Base-by-base conservation (phyloP, 768 basidiomycete genomes). In the Gelatoporia subvermispora region DNA sequence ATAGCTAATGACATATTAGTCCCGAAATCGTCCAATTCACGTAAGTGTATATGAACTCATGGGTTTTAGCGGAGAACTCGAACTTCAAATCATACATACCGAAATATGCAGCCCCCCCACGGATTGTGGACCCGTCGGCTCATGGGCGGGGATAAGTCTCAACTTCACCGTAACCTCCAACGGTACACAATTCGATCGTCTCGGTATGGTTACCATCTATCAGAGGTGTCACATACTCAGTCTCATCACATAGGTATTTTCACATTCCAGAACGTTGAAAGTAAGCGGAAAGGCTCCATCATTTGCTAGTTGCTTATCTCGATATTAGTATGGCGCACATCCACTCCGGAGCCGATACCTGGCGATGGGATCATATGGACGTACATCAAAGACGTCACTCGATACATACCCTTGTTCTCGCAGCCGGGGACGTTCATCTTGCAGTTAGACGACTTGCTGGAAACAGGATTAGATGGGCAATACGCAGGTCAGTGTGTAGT, bases 111-210 rank as follows among this genome's bases (percentile, higher is more conserved):
- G 85, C 20, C 88, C 88, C 21, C 85, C 87, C 0, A 77, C 77
- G 10, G 77, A 83, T 56, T 90, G 88, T 62, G 87, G 88, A 15
- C 61, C 71, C 3, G 68, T 75, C 18, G 85, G 88, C 1, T 78
- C 82, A 4, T 90, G 88, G 88, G 77, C 84, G 7, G 86, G 78
- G 0, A 73, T 90, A 25, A 84, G 79, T 8, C 68, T 89, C 31
- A 88, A 88, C 61, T 81, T 88, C 55, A 88, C 88, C 0, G 84
- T 84, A n/a, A 84, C 85, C 3, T 82, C 79, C 48, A 89, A 87
- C 46, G 88, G 88, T 38, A 85, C 83, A 8, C 85, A 88, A 60
- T 88, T 77, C 50, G 85, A 87, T 59, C 77, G 86, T 24, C 34
- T 58, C 15, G 57, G 57, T 58, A 36, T 21, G 50, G 16, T 20